A percentile compares a stretch with the other conserved stretches of the same genome.
Conservation (phyloP, 1,284 basidiomycete genomes). For the Ganoderma lingzhi region DNA sequence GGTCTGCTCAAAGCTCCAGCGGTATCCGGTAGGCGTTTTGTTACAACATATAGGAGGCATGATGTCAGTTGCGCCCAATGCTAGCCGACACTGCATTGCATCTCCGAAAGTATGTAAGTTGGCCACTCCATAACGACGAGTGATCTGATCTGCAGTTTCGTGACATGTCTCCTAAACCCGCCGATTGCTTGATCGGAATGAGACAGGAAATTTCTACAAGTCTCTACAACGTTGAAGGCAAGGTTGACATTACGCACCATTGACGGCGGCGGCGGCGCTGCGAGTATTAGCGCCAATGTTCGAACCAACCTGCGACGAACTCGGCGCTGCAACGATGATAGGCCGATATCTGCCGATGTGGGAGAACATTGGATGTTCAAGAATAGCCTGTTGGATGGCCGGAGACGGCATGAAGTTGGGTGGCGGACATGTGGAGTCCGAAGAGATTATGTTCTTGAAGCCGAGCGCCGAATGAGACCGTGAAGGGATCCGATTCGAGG, state of each 20-base stretch:
- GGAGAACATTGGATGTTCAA: constrained; percentile 10
- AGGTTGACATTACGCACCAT: background rate
- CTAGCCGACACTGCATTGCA: background rate
- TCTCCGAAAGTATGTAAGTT: background rate
- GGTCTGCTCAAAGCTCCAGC: background rate
- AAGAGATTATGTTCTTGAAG: background rate
- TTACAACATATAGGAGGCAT: background rate
- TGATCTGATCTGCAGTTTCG: background rate
- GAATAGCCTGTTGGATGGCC: constrained; percentile 14
- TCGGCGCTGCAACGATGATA: background rate
- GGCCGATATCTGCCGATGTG: constrained; percentile 5
- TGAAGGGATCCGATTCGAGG: constrained; percentile 3
- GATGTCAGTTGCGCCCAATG: background rate
- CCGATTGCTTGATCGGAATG: background rate
- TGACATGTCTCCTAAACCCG: background rate
- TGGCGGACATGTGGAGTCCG: background rate
- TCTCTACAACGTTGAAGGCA: background rate
- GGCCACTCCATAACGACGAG: constrained; percentile 1
- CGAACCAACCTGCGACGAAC: too few relatives aligned
- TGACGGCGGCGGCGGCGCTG: background rate
- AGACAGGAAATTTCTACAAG: background rate
- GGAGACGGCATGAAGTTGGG: background rate
- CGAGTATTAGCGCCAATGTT: too few relatives aligned
- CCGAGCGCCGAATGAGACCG: background rate
- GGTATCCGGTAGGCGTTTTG: background rate